phyloP scores from a whole-genome alignment of 2,329 filamentous ascomycete genomes.

The Fusarium piperis region DNA sequence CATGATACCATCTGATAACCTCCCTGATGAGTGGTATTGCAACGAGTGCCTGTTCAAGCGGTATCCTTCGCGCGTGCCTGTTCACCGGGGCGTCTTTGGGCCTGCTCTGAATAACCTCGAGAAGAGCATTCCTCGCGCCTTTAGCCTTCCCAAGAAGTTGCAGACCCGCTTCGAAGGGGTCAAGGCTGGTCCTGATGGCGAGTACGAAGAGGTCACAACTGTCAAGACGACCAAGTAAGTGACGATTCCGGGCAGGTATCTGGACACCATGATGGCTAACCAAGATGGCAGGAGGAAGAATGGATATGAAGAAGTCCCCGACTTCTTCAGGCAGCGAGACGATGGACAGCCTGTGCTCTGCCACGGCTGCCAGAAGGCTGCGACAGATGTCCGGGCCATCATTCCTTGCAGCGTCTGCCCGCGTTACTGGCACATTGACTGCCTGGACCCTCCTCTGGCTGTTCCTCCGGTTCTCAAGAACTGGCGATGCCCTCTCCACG shows the following conservation, averaged over 20 bases:
- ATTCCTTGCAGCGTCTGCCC: slow-evolving; percentile 87
- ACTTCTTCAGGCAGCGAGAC: slow-evolving; percentile 76
- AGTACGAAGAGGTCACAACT: slow-evolving; percentile 76
- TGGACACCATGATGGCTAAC: no score
- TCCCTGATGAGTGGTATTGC: slow-evolving; percentile 87
- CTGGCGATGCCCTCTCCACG: slow-evolving; percentile 91
- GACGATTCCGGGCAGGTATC: background rate
- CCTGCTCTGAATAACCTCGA: slow-evolving; percentile 72
- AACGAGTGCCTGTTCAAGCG: slow-evolving; percentile 70
- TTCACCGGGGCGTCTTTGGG: slow-evolving; percentile 67
- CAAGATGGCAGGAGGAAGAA: slow-evolving; percentile 56
- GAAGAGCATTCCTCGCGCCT: slow-evolving; percentile 75
- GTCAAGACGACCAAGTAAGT: slow-evolving; percentile 73
- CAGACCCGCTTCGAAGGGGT: slow-evolving; percentile 85
- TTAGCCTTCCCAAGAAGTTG: slow-evolving; percentile 74
- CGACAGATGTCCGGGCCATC: slow-evolving; percentile 71
- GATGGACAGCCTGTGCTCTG: slow-evolving; percentile 84
- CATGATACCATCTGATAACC: slow-evolving; percentile 74
- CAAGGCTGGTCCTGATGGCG: slow-evolving; percentile 77
- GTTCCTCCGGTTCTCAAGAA: slow-evolving; percentile 79
- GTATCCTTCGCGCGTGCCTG: slow-evolving; percentile 56
- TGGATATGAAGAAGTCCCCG: slow-evolving; percentile 69
- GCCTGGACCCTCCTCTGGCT: slow-evolving; percentile 84
- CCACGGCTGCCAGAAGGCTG: slow-evolving; percentile 75
- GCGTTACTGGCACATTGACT: slow-evolving; percentile 91